These are phyloP conservation scores for Myxozyma udenii DNA, from an alignment of 805 yeast species.

Conservation along the genomic window DNA sequence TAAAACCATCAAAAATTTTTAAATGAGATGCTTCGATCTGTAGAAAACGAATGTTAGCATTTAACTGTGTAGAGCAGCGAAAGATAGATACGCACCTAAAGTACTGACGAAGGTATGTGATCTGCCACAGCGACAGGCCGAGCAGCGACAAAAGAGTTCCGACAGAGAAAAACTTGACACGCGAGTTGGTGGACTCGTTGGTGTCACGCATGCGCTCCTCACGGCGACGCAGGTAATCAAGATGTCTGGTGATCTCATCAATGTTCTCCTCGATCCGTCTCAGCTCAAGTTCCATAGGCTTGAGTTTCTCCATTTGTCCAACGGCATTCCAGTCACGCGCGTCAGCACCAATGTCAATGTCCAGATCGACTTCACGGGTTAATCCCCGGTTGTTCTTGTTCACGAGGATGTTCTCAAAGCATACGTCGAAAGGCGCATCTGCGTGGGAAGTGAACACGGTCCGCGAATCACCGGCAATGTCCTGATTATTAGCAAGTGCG, in stretches of 20 bases:
- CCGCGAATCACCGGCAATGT: slow-evolving; percentile 66
- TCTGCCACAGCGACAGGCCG: slow-evolving; percentile 87
- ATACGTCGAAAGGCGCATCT: slow-evolving; percentile 83
- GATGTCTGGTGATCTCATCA: slow-evolving; percentile 72
- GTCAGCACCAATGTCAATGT: slow-evolving; percentile 90
- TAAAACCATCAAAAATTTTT: no score
- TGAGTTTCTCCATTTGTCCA: slow-evolving; percentile 88
- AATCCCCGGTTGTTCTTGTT: slow-evolving; percentile 38
- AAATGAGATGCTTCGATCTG: slow-evolving; percentile 42
- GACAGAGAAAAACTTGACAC: slow-evolving; percentile 85
- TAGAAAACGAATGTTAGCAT: background rate
- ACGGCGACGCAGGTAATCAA: slow-evolving; percentile 79
- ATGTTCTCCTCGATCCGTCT: slow-evolving; percentile 83
- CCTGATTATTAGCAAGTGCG: slow-evolving; percentile 35
- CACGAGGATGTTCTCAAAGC: slow-evolving; percentile 64
- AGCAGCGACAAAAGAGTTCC: slow-evolving; percentile 65
- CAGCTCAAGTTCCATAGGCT: slow-evolving; percentile 87
- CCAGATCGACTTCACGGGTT: slow-evolving; percentile 77
- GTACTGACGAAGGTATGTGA: slow-evolving; percentile 85
- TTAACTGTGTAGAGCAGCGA: background rate
- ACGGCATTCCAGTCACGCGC: slow-evolving; percentile 97
- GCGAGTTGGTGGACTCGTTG: slow-evolving; percentile 89
- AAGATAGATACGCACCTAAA: slow-evolving; percentile 48
- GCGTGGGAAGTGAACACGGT: slow-evolving; percentile 83
- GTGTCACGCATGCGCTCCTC: slow-evolving; percentile 94